phyloP scores from a whole-genome alignment of 805 yeast genomes.

The Pichia nanzhaoensis region DNA sequence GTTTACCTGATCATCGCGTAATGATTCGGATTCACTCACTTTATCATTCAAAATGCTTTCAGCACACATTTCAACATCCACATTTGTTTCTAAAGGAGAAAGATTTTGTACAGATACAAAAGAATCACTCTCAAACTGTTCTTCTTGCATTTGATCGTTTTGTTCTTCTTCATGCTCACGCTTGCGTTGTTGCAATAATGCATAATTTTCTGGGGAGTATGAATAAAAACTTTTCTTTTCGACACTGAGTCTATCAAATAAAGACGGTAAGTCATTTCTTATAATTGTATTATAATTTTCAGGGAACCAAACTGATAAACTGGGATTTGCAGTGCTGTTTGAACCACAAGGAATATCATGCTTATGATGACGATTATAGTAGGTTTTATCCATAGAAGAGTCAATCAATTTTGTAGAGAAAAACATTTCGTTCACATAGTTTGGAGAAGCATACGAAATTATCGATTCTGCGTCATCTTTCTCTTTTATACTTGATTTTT shows the following conservation, averaged over 20 bases:
- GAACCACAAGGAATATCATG: not conserved
- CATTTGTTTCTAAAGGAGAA: not conserved
- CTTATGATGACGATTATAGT: not conserved
- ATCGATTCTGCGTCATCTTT: not conserved
- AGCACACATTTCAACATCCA: too few relatives aligned
- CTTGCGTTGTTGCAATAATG: too few relatives aligned
- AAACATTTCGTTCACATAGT: conserved; percentile 1
- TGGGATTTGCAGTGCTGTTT: not conserved
- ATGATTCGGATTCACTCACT: too few relatives aligned
- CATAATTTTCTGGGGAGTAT: conserved; percentile 2
- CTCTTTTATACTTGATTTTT: too few relatives aligned
- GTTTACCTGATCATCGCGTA: too few relatives aligned
- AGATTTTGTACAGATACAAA: not conserved
- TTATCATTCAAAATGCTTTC: too few relatives aligned
- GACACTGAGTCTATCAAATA: conserved; percentile 1
- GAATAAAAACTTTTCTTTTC: conserved; percentile 3
- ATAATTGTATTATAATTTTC: conserved; percentile 1
- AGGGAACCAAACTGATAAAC: conserved; percentile 7
- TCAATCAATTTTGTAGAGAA: conserved; percentile 6
- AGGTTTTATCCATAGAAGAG: conserved; percentile 6
- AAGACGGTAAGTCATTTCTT: conserved; percentile 1
- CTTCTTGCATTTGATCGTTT: not conserved
- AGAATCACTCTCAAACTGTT: not conserved
- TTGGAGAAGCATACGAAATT: conserved; percentile 9
- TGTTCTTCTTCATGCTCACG: too few relatives aligned